Evolutionary conservation across 805 yeast species (phyloP).

Genomic region (Clavispora phyllophila): DNA sequence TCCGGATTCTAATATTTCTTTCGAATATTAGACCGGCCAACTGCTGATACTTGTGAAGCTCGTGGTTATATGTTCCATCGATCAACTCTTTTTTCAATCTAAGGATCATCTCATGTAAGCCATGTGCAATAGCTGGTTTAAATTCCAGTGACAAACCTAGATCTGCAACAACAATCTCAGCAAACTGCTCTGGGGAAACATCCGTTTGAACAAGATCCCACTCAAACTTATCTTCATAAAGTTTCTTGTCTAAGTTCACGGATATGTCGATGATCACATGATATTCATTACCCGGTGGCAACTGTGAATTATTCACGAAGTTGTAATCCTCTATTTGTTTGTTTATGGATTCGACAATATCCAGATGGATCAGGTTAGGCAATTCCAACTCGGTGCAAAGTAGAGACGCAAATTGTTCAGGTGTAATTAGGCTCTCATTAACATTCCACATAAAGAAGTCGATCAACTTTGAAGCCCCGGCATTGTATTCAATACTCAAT

Average conservation of each 20-base stretch:
- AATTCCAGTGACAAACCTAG: conserved; percentile 83
- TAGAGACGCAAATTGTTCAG: conserved; percentile 68
- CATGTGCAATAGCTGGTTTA: conserved; percentile 81
- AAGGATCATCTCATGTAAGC: conserved; percentile 74
- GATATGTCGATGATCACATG: conserved; percentile 79
- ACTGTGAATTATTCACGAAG: conserved; percentile 55
- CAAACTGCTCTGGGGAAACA: conserved; percentile 79
- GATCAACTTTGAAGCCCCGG: conserved; percentile 42
- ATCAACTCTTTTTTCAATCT: conserved; percentile 76
- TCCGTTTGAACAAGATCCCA: conserved; percentile 68
- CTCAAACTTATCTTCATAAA: conserved; percentile 89
- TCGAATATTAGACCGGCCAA: conserved; percentile 40
- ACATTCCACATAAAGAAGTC: conserved; percentile 76
- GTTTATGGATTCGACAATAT: conserved; percentile 64
- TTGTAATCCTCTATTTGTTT: conserved; percentile 78
- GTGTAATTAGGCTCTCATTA: conserved; percentile 60
- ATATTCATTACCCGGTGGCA: conserved; percentile 52
- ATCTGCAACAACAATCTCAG: conserved; percentile 75
- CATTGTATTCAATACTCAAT: conserved; percentile 54
- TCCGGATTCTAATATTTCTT: conserved; percentile 37
- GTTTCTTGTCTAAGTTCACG: conserved; percentile 74
- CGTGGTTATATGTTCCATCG: conserved; percentile 48
- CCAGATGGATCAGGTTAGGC: conserved; percentile 56
- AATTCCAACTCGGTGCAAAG: conserved; percentile 82
- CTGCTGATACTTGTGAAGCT: conserved; percentile 39